Evolutionary conservation across 2,329 filamentous ascomycete genomes (phyloP).

Genomic region (Xylariomycetidae sp.): DNA sequence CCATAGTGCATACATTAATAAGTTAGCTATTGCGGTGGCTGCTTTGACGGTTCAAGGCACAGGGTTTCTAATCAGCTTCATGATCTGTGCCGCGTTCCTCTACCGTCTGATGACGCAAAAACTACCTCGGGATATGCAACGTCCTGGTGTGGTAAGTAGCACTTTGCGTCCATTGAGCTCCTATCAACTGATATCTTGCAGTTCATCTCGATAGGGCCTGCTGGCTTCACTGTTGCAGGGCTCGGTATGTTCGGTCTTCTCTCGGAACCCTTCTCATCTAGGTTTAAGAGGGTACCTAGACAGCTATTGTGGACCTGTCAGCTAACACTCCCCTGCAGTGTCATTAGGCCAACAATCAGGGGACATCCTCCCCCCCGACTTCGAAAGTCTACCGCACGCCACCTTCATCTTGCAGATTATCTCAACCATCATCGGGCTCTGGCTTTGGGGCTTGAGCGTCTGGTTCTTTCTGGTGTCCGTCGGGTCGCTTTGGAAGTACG

Average conservation of each 20-base stretch:
- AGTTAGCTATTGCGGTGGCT: conserved; percentile 40
- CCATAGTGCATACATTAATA: conserved; percentile 29
- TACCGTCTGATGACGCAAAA: conserved; percentile 88
- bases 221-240: conserved; percentile 50
- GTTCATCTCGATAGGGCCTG: conserved; percentile 78
- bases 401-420: conserved; percentile 40
- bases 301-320: neutral
- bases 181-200: conserved; percentile 16
- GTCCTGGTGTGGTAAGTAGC: conserved; percentile 60
- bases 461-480: conserved; percentile 81
- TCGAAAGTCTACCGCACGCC: conserved; percentile 35
- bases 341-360: conserved; percentile 38
- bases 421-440: conserved; percentile 60
- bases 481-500: conserved; percentile 67
- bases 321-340: conserved; percentile 21
- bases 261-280: too few species aligned
- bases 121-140: conserved; percentile 65
- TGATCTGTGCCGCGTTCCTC: conserved; percentile 79
- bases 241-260: conserved; percentile 24
- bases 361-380: conserved; percentile 36
- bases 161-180: neutral
- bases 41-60: conserved; percentile 48
- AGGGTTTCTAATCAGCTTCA: conserved; percentile 56
- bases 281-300: too few species aligned
- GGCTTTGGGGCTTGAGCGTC: conserved; percentile 76